These are phyloP conservation scores for Eucalyptus virginea DNA, from an alignment of 345 rosid genomes.

Conservation along the genomic window DNA sequence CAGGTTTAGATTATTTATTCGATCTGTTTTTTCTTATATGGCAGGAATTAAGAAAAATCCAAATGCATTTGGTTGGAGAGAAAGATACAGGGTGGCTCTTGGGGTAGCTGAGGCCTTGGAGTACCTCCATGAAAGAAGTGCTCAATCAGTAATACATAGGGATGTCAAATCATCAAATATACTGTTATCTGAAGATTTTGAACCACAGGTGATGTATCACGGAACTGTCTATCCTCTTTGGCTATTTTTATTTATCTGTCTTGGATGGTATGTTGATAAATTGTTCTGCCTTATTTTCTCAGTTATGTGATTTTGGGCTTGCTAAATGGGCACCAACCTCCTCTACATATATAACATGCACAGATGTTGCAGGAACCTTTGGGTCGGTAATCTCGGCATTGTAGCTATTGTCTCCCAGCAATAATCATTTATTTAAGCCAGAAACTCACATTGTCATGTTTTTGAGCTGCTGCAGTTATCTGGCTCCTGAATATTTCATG, in stretches of 20 bases:
- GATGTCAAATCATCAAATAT: conserved; percentile 98
- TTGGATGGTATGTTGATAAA: neutral
- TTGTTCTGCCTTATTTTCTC: neutral
- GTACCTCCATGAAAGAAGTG: conserved; percentile 60
- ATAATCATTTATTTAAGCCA: neutral
- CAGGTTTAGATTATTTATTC: neutral
- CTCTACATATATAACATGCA: conserved; percentile 50
- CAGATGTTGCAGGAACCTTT: conserved; percentile 91
- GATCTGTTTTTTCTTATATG: neutral
- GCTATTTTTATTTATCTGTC: neutral
- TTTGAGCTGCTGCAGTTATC: conserved; percentile 42
- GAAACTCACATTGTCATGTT: neutral
- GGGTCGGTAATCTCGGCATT: conserved; percentile 37
- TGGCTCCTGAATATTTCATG: conserved; percentile 98
- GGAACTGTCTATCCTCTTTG: neutral
- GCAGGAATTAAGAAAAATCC: conserved; percentile 55
- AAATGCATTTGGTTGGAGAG: conserved; percentile 56
- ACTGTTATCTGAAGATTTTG: conserved; percentile 73
- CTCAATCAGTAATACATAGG: conserved; percentile 67
- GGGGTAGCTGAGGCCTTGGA: conserved; percentile 89
- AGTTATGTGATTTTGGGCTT: conserved; percentile 97
- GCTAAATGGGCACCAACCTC: conserved; percentile 65
- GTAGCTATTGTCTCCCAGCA: neutral
- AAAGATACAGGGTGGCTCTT: conserved; percentile 77
- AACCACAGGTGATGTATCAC: conserved; percentile 59